These are phyloP conservation scores for Musa itinerans DNA, from an alignment of 176 grass and related monocot species.

Conservation along the genomic window DNA sequence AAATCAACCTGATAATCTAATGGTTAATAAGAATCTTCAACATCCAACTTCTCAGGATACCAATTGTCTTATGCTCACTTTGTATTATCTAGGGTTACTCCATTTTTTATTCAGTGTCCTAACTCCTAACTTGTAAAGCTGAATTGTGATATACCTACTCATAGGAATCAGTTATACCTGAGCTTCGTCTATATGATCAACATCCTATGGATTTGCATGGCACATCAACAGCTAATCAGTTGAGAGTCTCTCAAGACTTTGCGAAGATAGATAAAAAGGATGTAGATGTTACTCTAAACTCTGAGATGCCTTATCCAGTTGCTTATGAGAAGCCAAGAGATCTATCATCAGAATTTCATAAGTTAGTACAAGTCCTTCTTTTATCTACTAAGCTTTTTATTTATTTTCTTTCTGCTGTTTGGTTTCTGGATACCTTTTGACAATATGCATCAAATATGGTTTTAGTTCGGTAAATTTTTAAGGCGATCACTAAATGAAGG, in stretches of 20 bases:
- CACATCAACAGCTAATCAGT: conserved; percentile 21
- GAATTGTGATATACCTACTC: conserved; percentile 9
- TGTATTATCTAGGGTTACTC: conserved; percentile 16
- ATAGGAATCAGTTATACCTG: conserved; percentile 28
- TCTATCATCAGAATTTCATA: neutral
- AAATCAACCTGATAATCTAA: conserved; percentile 30
- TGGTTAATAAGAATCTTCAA: conserved; percentile 28
- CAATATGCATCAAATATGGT: too few relatives aligned
- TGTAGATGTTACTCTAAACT: neutral
- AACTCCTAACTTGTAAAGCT: neutral
- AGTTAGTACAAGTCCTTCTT: neutral
- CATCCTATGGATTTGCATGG: conserved; percentile 31
- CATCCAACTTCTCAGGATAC: conserved; percentile 20
- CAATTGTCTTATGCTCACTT: conserved; percentile 32
- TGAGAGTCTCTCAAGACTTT: conserved; percentile 3
- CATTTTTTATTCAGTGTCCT: neutral
- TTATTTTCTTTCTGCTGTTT: neutral
- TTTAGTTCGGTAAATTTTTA: too few relatives aligned
- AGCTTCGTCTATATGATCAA: conserved; percentile 28
- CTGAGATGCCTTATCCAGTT: conserved; percentile 1
- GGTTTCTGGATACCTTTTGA: too few relatives aligned
- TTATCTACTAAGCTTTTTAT: neutral
- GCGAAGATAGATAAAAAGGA: neutral
- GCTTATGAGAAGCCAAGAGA: conserved; percentile 1
- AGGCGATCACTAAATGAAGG: too few relatives aligned